These are phyloP conservation scores for Beauveria bassiana DNA, from an alignment of 2,329 filamentous ascomycete species.

Conservation along the genomic window DNA sequence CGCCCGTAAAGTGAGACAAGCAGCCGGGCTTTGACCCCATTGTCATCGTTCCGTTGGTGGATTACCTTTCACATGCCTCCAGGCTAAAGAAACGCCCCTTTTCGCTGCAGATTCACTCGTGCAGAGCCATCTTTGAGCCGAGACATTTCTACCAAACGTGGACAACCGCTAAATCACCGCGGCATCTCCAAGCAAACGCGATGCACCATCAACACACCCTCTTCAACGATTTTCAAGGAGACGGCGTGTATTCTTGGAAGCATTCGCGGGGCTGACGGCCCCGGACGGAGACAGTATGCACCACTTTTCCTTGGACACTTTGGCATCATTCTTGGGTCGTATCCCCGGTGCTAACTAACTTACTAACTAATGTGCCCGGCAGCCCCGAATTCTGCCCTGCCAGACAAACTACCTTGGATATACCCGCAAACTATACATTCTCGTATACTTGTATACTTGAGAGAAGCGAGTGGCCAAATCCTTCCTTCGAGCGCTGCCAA, in stretches of 20 bases:
- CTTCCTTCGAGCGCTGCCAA: not conserved
- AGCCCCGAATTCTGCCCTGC: not conserved
- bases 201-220: constrained; percentile 9
- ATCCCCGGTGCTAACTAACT: not conserved
- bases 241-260: constrained; percentile 1
- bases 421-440: not conserved
- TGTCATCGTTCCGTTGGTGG: constrained; percentile 13
- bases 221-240: not conserved
- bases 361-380: not conserved
- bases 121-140: not conserved
- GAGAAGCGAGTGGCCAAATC: not conserved
- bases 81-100: not conserved
- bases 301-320: not conserved
- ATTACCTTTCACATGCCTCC: constrained; percentile 7
- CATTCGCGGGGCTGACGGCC: constrained; percentile 1
- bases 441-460: not conserved
- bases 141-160: constrained; percentile 10
- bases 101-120: not conserved
- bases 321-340: not conserved
- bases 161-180: not conserved
- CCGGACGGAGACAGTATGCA: not conserved
- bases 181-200: constrained; percentile 3
- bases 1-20: constrained; percentile 19
- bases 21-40: constrained; percentile 16
- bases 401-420: not conserved